Percentiles rank a stretch among this genome's conserved stretches.
phyloP scores from a whole-genome alignment of 2,329 filamentous ascomycete species.

The Calonectria honghensis region DNA sequence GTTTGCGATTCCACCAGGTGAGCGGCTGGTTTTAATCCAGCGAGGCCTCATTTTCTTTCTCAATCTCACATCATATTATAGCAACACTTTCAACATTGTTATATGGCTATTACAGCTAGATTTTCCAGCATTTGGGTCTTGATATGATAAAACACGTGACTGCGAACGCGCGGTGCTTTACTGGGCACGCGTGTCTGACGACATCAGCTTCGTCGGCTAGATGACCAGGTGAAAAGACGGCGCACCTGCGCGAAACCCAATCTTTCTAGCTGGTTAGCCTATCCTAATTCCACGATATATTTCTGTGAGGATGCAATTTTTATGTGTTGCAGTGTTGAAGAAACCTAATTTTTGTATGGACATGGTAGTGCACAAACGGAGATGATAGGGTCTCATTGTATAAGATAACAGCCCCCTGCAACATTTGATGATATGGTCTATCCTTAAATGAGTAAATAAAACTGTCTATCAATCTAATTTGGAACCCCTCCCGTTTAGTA shows the following conservation, averaged over 20 bases:
- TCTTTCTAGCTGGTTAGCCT: not conserved
- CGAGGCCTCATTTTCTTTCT: not conserved
- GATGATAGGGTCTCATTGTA: not conserved
- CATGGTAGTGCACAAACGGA: not conserved
- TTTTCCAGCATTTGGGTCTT: not conserved
- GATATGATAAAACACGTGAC: not conserved
- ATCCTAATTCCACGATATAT: not conserved
- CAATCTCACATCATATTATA: not conserved
- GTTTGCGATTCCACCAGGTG: not conserved
- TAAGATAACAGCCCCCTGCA: not conserved
- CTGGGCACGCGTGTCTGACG: not conserved
- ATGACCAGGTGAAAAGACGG: not conserved
- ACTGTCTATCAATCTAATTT: not conserved
- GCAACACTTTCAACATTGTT: not conserved
- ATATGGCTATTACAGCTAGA: too few species aligned
- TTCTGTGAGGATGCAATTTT: not conserved
- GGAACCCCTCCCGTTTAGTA: not conserved
- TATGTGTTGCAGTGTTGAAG: not conserved
- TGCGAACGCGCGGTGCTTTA: not conserved
- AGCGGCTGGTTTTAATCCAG: not conserved
- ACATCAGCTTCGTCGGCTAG: not conserved
- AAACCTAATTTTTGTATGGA: not conserved
- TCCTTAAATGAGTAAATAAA: slow-evolving; percentile 1
- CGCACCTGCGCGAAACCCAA: not conserved
- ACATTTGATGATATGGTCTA: not conserved